Evolutionary conservation across 2,329 filamentous ascomycete species (phyloP).

Genomic region (Ceratocystis variospora): DNA sequence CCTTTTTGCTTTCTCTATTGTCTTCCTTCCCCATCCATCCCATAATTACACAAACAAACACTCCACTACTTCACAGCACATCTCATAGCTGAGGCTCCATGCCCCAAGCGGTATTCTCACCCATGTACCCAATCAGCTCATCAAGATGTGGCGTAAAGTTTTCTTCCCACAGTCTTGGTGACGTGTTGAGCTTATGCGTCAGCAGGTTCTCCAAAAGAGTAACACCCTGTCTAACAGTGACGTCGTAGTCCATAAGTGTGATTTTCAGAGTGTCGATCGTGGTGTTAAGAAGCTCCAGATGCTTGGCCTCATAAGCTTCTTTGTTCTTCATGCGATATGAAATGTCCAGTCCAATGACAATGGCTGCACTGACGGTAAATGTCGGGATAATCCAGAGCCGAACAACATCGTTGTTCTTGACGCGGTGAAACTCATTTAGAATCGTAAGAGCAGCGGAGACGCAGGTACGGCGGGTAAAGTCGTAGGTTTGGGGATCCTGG

Average conservation of each 20-base stretch:
- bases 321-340: slow-evolving; percentile 13
- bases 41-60: not conserved
- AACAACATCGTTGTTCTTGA: slow-evolving; percentile 14
- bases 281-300: slow-evolving; percentile 11
- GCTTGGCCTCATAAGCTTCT: slow-evolving; percentile 6
- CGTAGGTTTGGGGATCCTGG: slow-evolving; percentile 15
- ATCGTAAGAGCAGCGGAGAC: slow-evolving; percentile 16
- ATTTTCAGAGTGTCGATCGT: slow-evolving; percentile 7
- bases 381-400: slow-evolving; percentile 19
- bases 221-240: slow-evolving; percentile 9
- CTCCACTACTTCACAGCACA: not conserved
- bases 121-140: not conserved
- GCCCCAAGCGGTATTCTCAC: not conserved
- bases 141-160: not conserved
- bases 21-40: not conserved
- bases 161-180: not conserved
- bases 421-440: slow-evolving; percentile 15
- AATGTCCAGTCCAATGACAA: slow-evolving; percentile 17
- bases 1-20: not conserved
- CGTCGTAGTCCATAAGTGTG: slow-evolving; percentile 8
- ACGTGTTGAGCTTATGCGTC: not conserved
- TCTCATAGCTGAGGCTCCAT: not conserved
- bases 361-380: slow-evolving; percentile 17
- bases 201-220: slow-evolving; percentile 3
- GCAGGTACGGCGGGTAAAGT: slow-evolving; percentile 15